These are phyloP conservation scores for Blastocystis sp. DNA, from an alignment of 352 stramenopile species.

Conservation along the genomic window DNA sequence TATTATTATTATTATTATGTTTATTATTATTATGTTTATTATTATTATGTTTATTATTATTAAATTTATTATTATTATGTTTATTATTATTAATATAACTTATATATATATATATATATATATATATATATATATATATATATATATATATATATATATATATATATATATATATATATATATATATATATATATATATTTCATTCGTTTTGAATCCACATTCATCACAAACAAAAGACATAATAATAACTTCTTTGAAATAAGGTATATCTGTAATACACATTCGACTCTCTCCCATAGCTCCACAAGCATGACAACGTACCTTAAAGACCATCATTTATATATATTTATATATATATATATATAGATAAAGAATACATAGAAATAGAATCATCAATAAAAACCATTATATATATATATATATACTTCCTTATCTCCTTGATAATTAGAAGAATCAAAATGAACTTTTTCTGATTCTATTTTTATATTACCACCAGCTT, in stretches of 20 bases:
- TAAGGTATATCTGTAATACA: conserved; percentile 74
- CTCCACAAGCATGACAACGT: conserved; percentile 57
- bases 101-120: no score
- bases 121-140: no score
- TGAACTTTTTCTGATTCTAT: conserved; percentile 31
- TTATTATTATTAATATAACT: no score
- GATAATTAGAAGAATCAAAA: conserved; percentile 15
- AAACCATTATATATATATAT: not conserved
- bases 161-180: no score
- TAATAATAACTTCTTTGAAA: conserved; percentile 77
- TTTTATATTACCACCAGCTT: conserved; percentile 19
- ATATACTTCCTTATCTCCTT: conserved; percentile 22
- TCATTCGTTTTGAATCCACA: conserved; percentile 73
- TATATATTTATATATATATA: no score
- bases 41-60: no score
- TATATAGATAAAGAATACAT: conserved; percentile 41
- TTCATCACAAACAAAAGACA: conserved; percentile 64
- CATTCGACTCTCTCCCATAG: conserved; percentile 56
- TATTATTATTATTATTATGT: no score
- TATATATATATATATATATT: not conserved
- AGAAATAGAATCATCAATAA: not conserved
- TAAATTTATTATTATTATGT: no score
- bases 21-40: no score
- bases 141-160: no score
- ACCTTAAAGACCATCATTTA: conserved; percentile 61